These are phyloP conservation scores for Aspergillus terreus DNA, from an alignment of 2,329 filamentous ascomycete genomes.

Conservation along the genomic window DNA sequence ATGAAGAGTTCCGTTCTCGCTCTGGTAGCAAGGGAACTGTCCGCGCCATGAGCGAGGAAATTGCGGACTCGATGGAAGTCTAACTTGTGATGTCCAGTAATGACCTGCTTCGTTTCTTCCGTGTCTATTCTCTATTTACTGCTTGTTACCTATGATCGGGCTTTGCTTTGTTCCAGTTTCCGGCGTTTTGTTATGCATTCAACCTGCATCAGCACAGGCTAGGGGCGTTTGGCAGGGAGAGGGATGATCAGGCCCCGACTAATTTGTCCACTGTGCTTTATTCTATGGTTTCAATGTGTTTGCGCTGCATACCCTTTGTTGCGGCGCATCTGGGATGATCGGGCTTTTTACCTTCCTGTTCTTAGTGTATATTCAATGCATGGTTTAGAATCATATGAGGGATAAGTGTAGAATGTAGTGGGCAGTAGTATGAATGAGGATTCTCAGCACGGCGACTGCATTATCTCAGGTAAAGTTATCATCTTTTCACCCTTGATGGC, in stretches of 20 bases:
- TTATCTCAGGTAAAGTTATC: too few relatives aligned
- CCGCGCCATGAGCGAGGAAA: slow-evolving; percentile 52
- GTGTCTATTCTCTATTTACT: slow-evolving; percentile 15
- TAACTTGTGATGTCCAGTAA: slow-evolving; percentile 22
- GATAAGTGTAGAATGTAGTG: too few relatives aligned
- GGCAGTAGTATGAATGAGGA: too few relatives aligned
- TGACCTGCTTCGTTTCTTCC: slow-evolving; percentile 6
- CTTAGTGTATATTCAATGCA: too few relatives aligned
- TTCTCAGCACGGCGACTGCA: too few relatives aligned
- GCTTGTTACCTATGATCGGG: slow-evolving; percentile 5
- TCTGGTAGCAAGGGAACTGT: slow-evolving; percentile 43
- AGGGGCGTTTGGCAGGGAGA: slow-evolving; percentile 19
- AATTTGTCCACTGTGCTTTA: neutral
- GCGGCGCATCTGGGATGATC: slow-evolving; percentile 38
- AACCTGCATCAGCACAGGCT: slow-evolving; percentile 19
- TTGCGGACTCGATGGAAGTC: slow-evolving; percentile 52
- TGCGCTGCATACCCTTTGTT: slow-evolving; percentile 15
- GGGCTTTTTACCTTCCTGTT: too few relatives aligned
- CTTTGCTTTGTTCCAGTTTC: slow-evolving; percentile 4
- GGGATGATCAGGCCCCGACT: slow-evolving; percentile 10
- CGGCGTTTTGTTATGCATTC: slow-evolving; percentile 19
- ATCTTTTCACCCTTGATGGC: too few relatives aligned
- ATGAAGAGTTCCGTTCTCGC: slow-evolving; percentile 40
- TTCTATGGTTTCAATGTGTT: slow-evolving; percentile 1
- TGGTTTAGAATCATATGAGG: too few relatives aligned